Percentiles rank a stretch among this genome's conserved stretches.
These are phyloP conservation scores for Arabidopsis hybrid DNA, from an alignment of 441 rosid genomes.

Conservation along the genomic window DNA sequence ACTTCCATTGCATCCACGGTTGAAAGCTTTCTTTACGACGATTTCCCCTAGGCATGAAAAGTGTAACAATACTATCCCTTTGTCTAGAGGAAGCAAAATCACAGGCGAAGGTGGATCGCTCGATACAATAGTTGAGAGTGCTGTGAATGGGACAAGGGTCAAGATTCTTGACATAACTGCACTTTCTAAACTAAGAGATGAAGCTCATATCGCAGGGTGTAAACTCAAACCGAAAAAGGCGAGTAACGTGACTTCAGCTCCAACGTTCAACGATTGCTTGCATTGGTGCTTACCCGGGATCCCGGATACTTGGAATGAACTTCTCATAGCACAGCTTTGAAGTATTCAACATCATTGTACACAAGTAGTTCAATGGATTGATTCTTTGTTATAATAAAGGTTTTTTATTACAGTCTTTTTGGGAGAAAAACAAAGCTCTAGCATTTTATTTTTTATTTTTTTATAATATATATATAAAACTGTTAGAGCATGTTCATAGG, in stretches of 20 bases:
- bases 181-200: constrained; percentile 71
- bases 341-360: constrained; percentile 2
- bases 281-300: constrained; percentile 86
- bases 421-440: constrained; percentile 2
- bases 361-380: constrained; percentile 28
- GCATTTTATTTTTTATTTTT: too few species aligned
- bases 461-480: too few species aligned
- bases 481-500: too few species aligned
- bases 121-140: constrained; percentile 58
- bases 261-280: constrained; percentile 61
- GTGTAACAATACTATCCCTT: constrained; percentile 63
- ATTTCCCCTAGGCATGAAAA: constrained; percentile 76
- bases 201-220: constrained; percentile 62
- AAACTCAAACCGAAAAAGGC: constrained; percentile 49
- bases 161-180: constrained; percentile 72
- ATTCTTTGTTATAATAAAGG: neutral
- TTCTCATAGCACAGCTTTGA: constrained; percentile 57
- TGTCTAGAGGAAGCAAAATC: constrained; percentile 60
- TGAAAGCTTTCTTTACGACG: constrained; percentile 72
- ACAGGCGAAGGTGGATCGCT: constrained; percentile 53
- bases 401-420: constrained; percentile 23
- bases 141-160: constrained; percentile 60
- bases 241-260: constrained; percentile 43
- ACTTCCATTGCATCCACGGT: constrained; percentile 55
- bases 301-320: constrained; percentile 76